Evolutionary conservation across 1,284 basidiomycete genomes (phyloP), one percentile per base, ranked within the genome.

Genomic region (Ceratobasidium papillatum): DNA sequence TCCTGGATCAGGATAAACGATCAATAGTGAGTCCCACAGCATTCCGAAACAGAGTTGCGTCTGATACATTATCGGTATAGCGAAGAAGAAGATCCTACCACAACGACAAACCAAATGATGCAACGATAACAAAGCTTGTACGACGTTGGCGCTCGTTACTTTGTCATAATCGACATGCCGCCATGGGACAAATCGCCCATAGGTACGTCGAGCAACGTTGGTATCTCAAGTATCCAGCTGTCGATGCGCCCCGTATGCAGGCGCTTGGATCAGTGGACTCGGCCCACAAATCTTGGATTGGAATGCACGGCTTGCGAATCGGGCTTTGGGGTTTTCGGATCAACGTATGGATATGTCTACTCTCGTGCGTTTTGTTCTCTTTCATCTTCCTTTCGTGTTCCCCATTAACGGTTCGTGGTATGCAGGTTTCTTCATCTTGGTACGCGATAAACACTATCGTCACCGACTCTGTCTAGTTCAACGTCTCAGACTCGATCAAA

Each of bases 1-100:
- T 88, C 86, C 7, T 91, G 88, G 88, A 81, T 89, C 74, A 89
- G 89, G 0, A 89, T 90, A 68, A 90, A 91, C 77, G 89, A 90
- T 79, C 86, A 86, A 81, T 86, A 82, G 86, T 88, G 79, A 74
- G 84, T 79, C n/a, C 30, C n/a, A n/a, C n/a, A n/a, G n/a, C n/a
- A 25, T 51, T 51, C n/a, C 36, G 25, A 4, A 1, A 2, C 58
- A 14, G 38, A 41, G 34, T 30, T 11, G 36, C n/a, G 5, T 22
- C 36, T 59, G 1, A 41, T 41, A 27, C 22, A 19, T 19, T 49
- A 45, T 49, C 43, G n/a, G 56, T 34, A 14, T 27, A 54, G 30
- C 49, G 38, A 41, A 43, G 43, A 22, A 58, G 58, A 36, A 22
- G 58, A 59, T 12, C 19, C 52, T 43, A 27, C 66, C 54, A 12